phyloP scores from a whole-genome alignment of 2,329 filamentous ascomycete species.

The Ophiostoma sp. region DNA sequence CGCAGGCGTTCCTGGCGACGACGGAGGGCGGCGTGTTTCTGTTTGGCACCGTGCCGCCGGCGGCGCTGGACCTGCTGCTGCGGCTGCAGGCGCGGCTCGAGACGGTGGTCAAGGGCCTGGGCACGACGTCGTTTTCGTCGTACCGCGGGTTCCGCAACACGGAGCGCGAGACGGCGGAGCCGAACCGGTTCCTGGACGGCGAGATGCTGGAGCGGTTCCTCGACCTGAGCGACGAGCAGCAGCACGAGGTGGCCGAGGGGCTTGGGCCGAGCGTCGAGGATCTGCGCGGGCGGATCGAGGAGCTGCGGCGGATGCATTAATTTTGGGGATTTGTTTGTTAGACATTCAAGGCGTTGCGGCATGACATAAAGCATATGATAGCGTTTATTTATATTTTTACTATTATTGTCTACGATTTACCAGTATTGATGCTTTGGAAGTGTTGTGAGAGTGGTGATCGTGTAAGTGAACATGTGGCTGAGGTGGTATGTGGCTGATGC shows the following conservation, averaged over 20 bases:
- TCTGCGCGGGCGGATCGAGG: constrained; percentile 58
- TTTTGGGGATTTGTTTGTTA: neutral
- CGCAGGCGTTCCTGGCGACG: constrained; percentile 82
- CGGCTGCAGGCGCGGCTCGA: constrained; percentile 70
- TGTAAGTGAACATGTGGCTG: neutral
- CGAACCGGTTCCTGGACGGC: constrained; percentile 85
- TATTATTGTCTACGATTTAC: neutral
- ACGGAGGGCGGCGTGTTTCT: constrained; percentile 91
- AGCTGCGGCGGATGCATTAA: constrained; percentile 55
- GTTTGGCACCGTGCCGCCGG: constrained; percentile 69
- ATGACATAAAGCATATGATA: neutral
- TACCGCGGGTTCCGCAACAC: constrained; percentile 80
- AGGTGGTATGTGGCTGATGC: neutral
- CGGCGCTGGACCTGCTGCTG: constrained; percentile 74
- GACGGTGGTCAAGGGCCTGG: constrained; percentile 60
- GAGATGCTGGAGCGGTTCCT: constrained; percentile 85
- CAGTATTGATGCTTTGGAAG: neutral
- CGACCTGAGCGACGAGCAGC: constrained; percentile 57
- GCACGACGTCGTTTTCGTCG: constrained; percentile 67
- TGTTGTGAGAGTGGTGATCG: neutral
- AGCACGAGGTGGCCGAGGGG: constrained; percentile 50
- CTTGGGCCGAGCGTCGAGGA: constrained; percentile 57
- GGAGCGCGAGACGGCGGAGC: constrained; percentile 65
- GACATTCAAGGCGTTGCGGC: neutral
- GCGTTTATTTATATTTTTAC: neutral